A percentile compares a stretch with the other conserved stretches of the same genome.
Evolutionary conservation across 495 filamentous ascomycete genomes (phyloP).

Genomic region (Wilcoxina mikolae): DNA sequence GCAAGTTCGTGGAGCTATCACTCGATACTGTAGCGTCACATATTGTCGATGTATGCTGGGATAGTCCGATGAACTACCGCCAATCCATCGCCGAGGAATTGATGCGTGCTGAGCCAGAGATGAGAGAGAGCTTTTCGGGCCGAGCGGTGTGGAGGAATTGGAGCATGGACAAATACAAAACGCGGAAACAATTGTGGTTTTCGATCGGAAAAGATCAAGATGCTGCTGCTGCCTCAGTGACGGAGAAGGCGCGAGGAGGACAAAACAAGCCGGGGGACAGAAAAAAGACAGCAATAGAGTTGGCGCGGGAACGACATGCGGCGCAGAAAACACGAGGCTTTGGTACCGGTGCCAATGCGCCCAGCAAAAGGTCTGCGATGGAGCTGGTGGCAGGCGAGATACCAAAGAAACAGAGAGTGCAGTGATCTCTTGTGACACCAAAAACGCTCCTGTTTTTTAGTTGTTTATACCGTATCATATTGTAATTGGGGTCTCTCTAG

Average conservation of each 20-base stretch:
- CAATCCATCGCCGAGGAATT: slow-evolving; percentile 54
- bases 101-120: slow-evolving; percentile 41
- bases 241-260: too few species aligned
- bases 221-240: not conserved
- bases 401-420: slow-evolving; percentile 2
- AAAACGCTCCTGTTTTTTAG: not conserved
- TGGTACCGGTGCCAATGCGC: slow-evolving; percentile 7
- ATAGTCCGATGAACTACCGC: slow-evolving; percentile 42
- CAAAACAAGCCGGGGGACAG: slow-evolving; percentile 5
- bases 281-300: slow-evolving; percentile 27
- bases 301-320: slow-evolving; percentile 28
- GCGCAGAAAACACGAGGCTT: slow-evolving; percentile 15
- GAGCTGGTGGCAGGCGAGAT: not conserved
- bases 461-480: too few species aligned
- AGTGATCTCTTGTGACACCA: not conserved
- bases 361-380: not conserved
- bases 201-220: slow-evolving; percentile 17
- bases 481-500: too few species aligned
- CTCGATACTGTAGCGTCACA: slow-evolving; percentile 57
- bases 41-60: slow-evolving; percentile 67
- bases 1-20: slow-evolving; percentile 49
- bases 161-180: slow-evolving; percentile 74
- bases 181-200: slow-evolving; percentile 22
- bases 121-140: slow-evolving; percentile 62
- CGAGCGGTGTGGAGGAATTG: slow-evolving; percentile 81